Base-by-base conservation (phyloP, 305 asterid species). In the Plantago rigida region DNA sequence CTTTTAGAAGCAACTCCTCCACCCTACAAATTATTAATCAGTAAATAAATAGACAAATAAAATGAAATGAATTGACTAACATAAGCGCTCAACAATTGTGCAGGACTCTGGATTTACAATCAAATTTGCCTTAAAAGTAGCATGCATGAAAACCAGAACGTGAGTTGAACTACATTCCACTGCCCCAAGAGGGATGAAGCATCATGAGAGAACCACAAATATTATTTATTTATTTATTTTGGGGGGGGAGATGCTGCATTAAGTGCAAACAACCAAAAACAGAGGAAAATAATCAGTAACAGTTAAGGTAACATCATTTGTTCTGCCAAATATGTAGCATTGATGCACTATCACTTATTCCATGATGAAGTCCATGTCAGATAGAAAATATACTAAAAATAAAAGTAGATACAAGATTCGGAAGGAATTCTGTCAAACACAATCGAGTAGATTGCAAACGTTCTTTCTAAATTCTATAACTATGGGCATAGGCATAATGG, bases 1-100 rank as follows among this genome's bases (percentile, higher is more conserved):
- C 76, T 88, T 76, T 81, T 85, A 56, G 81, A 73, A 65, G 77
- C 62, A 76, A 81, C 69, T 65, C 98, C 98, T 75, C 96, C 96
- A 47, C 93, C 98, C 96, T 88, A 79, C 50, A 73, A 22, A 52
- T 51, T 42, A 29, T 44, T 49, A 65, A 12, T 2, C 3, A 44
- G 65, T 22, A 56, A 61, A 56, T 57, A 10, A 41, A 53, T 46
- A 29, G 57, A 17, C 13, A 57, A 5, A 8, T 36, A 8, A 28
- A 53, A 12, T 53, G 24, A 3, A 13, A 53, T 9, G 9, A 28
- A 53, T 22, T 10, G 44, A 52, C 13, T 3, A 53, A 19, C 42
- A 53, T 12, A 13, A 53, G 57, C 10, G 5, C 10, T 13, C 12
- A 26, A 52, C 19, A 22, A 10, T 52, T 13, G 11, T 52, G 44